These are phyloP conservation scores for Boletus sp. DNA, from an alignment of 768 basidiomycete genomes.

Conservation along the genomic window DNA sequence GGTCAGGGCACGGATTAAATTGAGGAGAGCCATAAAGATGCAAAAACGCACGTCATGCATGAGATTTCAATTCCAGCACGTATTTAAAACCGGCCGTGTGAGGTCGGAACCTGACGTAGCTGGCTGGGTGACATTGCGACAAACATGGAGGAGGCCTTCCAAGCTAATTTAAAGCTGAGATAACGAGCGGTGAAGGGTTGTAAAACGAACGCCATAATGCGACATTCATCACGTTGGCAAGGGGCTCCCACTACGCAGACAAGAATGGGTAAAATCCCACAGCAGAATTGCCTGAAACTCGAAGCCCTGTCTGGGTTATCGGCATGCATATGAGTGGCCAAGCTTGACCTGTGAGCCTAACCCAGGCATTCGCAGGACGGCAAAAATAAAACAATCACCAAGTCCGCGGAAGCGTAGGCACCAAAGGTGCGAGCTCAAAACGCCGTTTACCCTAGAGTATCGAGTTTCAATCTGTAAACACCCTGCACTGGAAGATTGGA, in stretches of 20 bases:
- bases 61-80: background rate
- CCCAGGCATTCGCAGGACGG: background rate
- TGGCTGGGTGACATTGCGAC: background rate
- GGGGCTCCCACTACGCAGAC: background rate
- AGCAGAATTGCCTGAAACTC: too few species aligned
- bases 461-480: background rate
- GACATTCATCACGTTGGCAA: background rate
- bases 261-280: background rate
- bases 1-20: background rate
- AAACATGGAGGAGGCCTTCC: background rate
- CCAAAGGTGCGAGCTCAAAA: background rate
- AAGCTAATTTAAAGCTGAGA: background rate
- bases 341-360: background rate
- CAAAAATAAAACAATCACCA: background rate
- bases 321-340: background rate
- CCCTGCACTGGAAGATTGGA: background rate
- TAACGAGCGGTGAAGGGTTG: background rate
- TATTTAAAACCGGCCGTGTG: background rate
- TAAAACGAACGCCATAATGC: background rate
- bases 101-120: background rate
- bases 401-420: background rate
- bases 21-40: background rate
- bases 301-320: background rate
- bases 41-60: background rate
- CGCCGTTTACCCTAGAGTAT: background rate